Evolutionary conservation across 2,329 filamentous ascomycete genomes (phyloP).

Genomic region (Fusarium sp.): DNA sequence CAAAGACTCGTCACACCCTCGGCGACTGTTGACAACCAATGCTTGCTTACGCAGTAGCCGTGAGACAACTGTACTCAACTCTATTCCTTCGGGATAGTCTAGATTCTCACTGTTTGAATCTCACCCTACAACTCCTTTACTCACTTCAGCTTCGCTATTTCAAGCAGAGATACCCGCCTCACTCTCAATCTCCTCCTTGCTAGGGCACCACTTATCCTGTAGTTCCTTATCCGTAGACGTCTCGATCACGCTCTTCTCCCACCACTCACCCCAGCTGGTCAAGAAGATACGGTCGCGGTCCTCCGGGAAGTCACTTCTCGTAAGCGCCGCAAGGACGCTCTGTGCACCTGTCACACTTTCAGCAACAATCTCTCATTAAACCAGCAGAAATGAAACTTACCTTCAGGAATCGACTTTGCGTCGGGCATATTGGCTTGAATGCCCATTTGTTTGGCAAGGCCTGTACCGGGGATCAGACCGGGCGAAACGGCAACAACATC

Average conservation of each 20-base stretch:
- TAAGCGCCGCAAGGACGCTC: conserved; percentile 61
- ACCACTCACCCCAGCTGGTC: conserved; percentile 70
- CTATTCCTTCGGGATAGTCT: too few species aligned
- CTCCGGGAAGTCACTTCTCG: conserved; percentile 61
- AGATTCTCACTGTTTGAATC: too few species aligned
- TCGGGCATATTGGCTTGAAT: conserved; percentile 58
- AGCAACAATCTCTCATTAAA: conserved; percentile 6
- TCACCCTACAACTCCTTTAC: too few species aligned
- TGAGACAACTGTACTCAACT: too few species aligned
- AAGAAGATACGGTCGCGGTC: conserved; percentile 67
- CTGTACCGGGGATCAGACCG: conserved; percentile 64
- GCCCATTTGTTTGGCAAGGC: conserved; percentile 53
- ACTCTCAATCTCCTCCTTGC: conserved; percentile 62
- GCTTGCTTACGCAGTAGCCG: too few species aligned
- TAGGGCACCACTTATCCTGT: conserved; percentile 66
- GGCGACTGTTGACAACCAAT: too few species aligned
- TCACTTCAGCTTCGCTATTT: too few species aligned
- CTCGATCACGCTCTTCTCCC: conserved; percentile 60
- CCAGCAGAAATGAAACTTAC: conserved; percentile 46
- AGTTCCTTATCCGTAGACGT: conserved; percentile 60
- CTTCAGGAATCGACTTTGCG: conserved; percentile 63
- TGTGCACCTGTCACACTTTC: conserved; percentile 55
- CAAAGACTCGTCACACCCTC: too few species aligned
- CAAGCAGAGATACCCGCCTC: conserved; percentile 50
- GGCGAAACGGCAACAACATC: conserved; percentile 67